A percentile compares a stretch with the other conserved stretches of the same genome.
These are phyloP conservation scores for Diphasiastrum complanatum DNA, from an alignment of 83 land plant genomes.

Conservation along the genomic window DNA sequence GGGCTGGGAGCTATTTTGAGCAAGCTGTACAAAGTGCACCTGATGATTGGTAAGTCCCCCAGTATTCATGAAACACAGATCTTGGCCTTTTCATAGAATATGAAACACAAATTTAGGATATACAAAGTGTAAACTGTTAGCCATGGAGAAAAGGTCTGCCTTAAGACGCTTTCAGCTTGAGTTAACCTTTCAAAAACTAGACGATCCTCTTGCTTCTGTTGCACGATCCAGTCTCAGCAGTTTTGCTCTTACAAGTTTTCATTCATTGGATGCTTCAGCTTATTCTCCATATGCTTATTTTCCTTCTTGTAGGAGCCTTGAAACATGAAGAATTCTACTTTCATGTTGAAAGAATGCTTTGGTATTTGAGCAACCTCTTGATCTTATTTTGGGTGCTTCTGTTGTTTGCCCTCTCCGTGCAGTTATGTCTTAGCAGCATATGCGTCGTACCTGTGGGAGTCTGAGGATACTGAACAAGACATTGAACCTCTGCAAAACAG, in stretches of 20 bases:
- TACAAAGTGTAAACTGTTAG: neutral
- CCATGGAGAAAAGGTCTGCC: too few relatives aligned
- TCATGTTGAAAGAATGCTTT: neutral
- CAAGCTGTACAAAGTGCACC: slow-evolving; percentile 50
- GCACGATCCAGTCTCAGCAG: too few relatives aligned
- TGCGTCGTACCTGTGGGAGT: slow-evolving; percentile 60
- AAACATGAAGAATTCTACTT: too few relatives aligned
- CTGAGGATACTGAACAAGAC: slow-evolving; percentile 31
- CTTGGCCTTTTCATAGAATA: neutral
- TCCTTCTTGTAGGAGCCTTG: too few relatives aligned
- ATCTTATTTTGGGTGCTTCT: neutral
- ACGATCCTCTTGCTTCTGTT: too few relatives aligned
- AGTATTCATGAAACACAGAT: neutral
- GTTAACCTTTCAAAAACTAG: neutral
- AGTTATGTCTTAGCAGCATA: slow-evolving; percentile 55
- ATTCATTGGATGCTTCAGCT: too few relatives aligned
- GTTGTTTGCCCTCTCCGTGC: slow-evolving; percentile 10
- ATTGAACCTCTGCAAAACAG: too few relatives aligned
- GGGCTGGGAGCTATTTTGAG: slow-evolving; percentile 53
- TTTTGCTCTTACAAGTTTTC: too few relatives aligned
- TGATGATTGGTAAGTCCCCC: slow-evolving; percentile 45
- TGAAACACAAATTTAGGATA: neutral
- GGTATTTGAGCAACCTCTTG: neutral
- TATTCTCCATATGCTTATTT: too few relatives aligned
- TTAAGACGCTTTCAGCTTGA: too few relatives aligned